Percentiles rank a stretch among this genome's conserved stretches.
These are phyloP conservation scores for Neofusicoccum cordaticola DNA, from an alignment of 2,329 filamentous ascomycete species.

Conservation along the genomic window DNA sequence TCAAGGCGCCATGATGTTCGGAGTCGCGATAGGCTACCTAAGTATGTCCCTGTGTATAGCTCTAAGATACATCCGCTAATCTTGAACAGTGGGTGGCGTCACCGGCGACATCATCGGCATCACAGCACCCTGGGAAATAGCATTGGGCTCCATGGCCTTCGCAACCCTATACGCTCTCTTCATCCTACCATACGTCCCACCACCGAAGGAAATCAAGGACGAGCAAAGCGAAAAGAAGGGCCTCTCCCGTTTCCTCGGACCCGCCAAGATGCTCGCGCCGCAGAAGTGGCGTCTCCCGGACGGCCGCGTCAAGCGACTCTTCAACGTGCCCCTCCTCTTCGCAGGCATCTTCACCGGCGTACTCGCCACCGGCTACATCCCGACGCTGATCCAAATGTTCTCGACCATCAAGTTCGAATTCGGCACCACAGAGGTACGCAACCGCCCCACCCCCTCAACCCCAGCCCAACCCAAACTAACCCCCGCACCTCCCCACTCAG, in stretches of 20 bases:
- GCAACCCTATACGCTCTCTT: slow-evolving; percentile 42
- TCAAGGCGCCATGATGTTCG: slow-evolving; percentile 66
- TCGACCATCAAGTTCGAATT: slow-evolving; percentile 46
- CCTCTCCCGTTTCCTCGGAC: slow-evolving; percentile 59
- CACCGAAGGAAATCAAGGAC: slow-evolving; percentile 34
- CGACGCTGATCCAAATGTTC: slow-evolving; percentile 54
- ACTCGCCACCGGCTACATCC: slow-evolving; percentile 66
- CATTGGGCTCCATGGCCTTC: slow-evolving; percentile 55
- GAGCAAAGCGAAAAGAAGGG: slow-evolving; percentile 31
- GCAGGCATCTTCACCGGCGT: slow-evolving; percentile 66
- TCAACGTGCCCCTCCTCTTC: slow-evolving; percentile 63
- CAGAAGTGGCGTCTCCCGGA: slow-evolving; percentile 52
- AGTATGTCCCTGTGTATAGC: background rate
- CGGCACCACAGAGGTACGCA: slow-evolving; percentile 35
- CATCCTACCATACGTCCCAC: slow-evolving; percentile 50
- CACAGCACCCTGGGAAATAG: slow-evolving; percentile 62
- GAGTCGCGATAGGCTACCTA: slow-evolving; percentile 62
- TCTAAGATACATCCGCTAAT: no score
- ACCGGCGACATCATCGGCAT: slow-evolving; percentile 64
- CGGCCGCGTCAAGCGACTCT: slow-evolving; percentile 55
- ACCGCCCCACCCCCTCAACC: background rate
- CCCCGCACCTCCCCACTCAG: background rate
- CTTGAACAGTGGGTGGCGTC: slow-evolving; percentile 54
- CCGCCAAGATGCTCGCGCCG: slow-evolving; percentile 60
- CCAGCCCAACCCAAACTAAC: background rate